These are phyloP conservation scores for Pseudomonodictys pantanalensis DNA, from an alignment of 495 filamentous ascomycete genomes.

Conservation along the genomic window DNA sequence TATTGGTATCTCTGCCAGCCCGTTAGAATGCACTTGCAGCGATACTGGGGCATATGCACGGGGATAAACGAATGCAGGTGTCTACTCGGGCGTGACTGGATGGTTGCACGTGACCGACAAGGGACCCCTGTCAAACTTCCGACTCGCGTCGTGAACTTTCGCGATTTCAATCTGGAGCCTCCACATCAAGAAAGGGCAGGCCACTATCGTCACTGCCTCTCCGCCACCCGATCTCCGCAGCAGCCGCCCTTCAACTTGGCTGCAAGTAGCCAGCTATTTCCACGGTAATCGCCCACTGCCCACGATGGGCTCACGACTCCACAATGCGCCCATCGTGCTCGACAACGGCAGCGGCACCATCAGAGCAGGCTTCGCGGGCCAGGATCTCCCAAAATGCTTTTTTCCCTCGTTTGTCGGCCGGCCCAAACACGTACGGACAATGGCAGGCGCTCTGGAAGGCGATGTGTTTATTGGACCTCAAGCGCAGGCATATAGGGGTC, in stretches of 20 bases:
- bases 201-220: neutral
- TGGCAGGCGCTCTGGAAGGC: slow-evolving; percentile 93
- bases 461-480: slow-evolving; percentile 95
- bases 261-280: neutral
- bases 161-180: neutral
- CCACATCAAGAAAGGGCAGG: neutral
- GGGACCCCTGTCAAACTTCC: neutral
- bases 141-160: neutral
- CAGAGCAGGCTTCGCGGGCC: slow-evolving; percentile 92
- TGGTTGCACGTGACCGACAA: neutral
- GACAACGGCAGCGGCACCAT: slow-evolving; percentile 99
- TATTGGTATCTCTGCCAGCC: too few species aligned
- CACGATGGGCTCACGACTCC: slow-evolving; percentile 51
- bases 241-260: neutral
- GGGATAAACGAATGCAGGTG: too few species aligned
- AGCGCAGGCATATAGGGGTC: slow-evolving; percentile 85
- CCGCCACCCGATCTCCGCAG: neutral
- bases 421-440: slow-evolving; percentile 92
- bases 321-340: slow-evolving; percentile 96
- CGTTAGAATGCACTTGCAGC: too few species aligned
- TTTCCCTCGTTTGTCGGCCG: slow-evolving; percentile 98
- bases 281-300: neutral
- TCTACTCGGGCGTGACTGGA: too few species aligned
- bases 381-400: slow-evolving; percentile 91
- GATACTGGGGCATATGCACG: too few species aligned